Percentiles rank a stretch among this genome's conserved stretches.
phyloP scores from a whole-genome alignment of 257 asterid species.

The Nicotiana paniculata region DNA sequence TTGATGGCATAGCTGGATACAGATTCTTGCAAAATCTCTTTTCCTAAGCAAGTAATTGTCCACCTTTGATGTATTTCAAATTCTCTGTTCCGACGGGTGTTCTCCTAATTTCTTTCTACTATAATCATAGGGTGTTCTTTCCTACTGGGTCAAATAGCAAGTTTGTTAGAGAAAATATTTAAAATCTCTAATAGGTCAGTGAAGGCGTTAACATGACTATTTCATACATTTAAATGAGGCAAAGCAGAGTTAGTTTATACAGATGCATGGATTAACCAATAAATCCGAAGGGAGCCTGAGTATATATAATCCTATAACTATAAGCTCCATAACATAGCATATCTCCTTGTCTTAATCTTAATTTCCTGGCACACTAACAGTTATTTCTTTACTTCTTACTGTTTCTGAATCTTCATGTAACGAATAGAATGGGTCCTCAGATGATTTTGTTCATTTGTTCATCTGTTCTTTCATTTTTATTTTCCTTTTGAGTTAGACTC shows the following conservation, averaged over 20 bases:
- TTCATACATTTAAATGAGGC: neutral
- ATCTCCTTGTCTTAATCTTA: neutral
- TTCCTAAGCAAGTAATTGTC: conserved; percentile 1
- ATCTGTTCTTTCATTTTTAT: neutral
- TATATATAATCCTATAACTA: neutral
- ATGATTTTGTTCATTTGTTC: neutral
- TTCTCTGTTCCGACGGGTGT: neutral
- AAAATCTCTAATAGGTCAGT: neutral
- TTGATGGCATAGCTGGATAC: neutral
- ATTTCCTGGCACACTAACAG: neutral
- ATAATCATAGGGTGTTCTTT: neutral
- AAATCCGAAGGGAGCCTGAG: neutral
- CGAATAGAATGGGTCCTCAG: neutral
- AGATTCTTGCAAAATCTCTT: neutral
- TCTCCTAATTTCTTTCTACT: neutral
- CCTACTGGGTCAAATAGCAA: neutral
- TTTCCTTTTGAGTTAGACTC: neutral
- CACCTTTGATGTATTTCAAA: neutral
- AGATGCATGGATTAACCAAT: neutral
- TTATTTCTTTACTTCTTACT: neutral
- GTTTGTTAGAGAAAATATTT: neutral
- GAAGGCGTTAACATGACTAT: neutral
- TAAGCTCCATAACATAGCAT: neutral
- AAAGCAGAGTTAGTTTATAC: neutral
- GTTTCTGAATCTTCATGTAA: neutral